Evolutionary conservation across 495 filamentous ascomycete genomes (phyloP).

Genomic region (Barbatosphaeria neglecta): DNA sequence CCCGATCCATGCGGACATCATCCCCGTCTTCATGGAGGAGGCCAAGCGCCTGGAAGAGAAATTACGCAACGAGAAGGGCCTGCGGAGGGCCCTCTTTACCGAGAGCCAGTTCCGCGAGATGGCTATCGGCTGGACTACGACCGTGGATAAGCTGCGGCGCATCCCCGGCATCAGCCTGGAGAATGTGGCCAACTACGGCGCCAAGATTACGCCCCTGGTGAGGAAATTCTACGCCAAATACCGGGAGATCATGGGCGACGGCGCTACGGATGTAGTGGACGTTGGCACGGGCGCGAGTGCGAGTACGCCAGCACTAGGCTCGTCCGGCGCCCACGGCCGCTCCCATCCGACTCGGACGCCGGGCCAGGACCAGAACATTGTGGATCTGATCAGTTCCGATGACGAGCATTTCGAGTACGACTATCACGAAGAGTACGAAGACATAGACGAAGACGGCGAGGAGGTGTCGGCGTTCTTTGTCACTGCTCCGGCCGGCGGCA

Average conservation of each 20-base stretch:
- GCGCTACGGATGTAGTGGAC: not conserved
- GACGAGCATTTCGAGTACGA: slow-evolving; percentile 44
- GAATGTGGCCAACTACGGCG: slow-evolving; percentile 59
- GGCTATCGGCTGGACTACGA: slow-evolving; percentile 61
- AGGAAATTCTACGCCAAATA: slow-evolving; percentile 44
- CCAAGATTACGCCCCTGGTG: slow-evolving; percentile 53
- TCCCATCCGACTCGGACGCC: too few relatives aligned
- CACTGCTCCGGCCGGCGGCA: not conserved
- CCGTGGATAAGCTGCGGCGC: slow-evolving; percentile 43
- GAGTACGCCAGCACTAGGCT: slow-evolving; percentile 38
- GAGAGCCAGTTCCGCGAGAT: slow-evolving; percentile 73
- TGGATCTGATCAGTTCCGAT: slow-evolving; percentile 55
- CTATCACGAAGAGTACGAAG: slow-evolving; percentile 27
- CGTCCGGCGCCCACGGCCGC: too few relatives aligned
- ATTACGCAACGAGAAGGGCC: slow-evolving; percentile 49
- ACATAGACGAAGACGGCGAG: slow-evolving; percentile 27
- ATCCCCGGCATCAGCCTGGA: slow-evolving; percentile 61
- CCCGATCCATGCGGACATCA: slow-evolving; percentile 34
- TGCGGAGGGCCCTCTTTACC: slow-evolving; percentile 61
- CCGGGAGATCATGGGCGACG: slow-evolving; percentile 39
- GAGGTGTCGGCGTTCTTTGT: slow-evolving; percentile 25
- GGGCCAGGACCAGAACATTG: slow-evolving; percentile 55
- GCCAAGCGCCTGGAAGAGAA: slow-evolving; percentile 55
- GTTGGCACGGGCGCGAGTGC: slow-evolving; percentile 1
- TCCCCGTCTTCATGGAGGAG: slow-evolving; percentile 58